Evolutionary conservation across 257 asterid species (phyloP), one percentile per base, ranked within the genome.

Genomic region (Oldenlandia corymbosa): DNA sequence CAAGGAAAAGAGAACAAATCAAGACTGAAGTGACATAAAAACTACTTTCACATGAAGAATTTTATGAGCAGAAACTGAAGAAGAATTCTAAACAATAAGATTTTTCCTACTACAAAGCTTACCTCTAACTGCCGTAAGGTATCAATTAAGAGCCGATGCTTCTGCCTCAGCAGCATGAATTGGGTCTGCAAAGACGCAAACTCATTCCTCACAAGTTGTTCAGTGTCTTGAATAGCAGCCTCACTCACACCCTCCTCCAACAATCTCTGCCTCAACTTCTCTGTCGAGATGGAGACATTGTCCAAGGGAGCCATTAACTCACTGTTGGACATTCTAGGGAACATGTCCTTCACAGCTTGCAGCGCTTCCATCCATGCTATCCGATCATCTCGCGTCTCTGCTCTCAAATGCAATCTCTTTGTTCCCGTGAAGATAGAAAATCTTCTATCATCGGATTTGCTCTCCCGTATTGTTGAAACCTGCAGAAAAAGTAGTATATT

Each of bases 361-460:
- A 92, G 75, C 43, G 95, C 96, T 66, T 89, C 99, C 82, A 87
- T 63, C 99, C 99, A 92, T 48, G 92, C 77, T 9, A 71, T 51
- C 64, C 85, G 77, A 71, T 89, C 97, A 63, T 92, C 97, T 73
- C 94, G 78, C 26, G 79, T 84, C 69, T 92, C 96, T 31, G 99
- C 95, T 81, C 95, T 87, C 62, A 92, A 74, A 73, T 85, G 97
- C 70, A 92, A 84, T 76, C 82, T 87, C 84, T 89, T 92, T 32
- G 99, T 92, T 62, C 99, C 99, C 58, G 99, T 89, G 58, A 85
- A 89, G 52, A 92, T 82, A 46, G 97, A 89, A 82, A 89, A 92
- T 74, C 95, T 89, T 80, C 82, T 85, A 66, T 92, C 97, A 71
- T 92, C 99, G 45, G 99, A 87, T 66, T 83, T 75, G 70, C 95